phyloP scores from a whole-genome alignment of 2,329 filamentous ascomycete genomes.

The Biscogniauxia mediterranea region DNA sequence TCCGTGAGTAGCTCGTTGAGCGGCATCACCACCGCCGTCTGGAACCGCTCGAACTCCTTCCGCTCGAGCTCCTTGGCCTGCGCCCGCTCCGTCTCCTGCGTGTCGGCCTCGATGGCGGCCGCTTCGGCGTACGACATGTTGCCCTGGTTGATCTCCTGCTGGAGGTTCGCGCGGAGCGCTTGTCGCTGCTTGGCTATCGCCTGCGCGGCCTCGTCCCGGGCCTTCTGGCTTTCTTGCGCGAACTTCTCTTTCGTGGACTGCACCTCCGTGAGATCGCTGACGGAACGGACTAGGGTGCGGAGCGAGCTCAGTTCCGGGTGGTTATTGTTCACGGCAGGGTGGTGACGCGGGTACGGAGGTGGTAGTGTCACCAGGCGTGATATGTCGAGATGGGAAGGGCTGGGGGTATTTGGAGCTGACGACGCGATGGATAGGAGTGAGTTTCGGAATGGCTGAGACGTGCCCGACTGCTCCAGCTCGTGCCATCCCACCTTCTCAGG shows the following conservation, averaged over 20 bases:
- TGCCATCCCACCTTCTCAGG: constrained; percentile 57
- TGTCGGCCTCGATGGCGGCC: constrained; percentile 74
- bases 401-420: constrained; percentile 46
- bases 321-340: constrained; percentile 93
- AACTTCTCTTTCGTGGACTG: constrained; percentile 65
- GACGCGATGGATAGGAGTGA: constrained; percentile 41
- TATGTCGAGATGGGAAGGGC: constrained; percentile 69
- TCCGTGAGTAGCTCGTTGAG: constrained; percentile 76
- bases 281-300: constrained; percentile 67
- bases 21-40: constrained; percentile 78
- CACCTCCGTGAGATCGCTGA: constrained; percentile 73
- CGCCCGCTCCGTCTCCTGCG: constrained; percentile 67
- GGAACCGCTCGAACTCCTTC: constrained; percentile 79
- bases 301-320: constrained; percentile 85
- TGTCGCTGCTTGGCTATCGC: constrained; percentile 54
- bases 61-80: constrained; percentile 72
- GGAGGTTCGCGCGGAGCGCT: constrained; percentile 70
- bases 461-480: constrained; percentile 42
- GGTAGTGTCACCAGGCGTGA: constrained; percentile 90
- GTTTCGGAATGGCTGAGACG: constrained; percentile 44
- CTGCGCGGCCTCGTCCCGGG: constrained; percentile 54
- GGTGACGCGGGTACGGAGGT: constrained; percentile 89
- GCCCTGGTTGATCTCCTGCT: constrained; percentile 74
- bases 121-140: constrained; percentile 81
- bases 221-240: constrained; percentile 53